These are phyloP conservation scores for Geotrichum restrictum DNA, from an alignment of 1,139 yeast genomes.

Conservation along the genomic window DNA sequence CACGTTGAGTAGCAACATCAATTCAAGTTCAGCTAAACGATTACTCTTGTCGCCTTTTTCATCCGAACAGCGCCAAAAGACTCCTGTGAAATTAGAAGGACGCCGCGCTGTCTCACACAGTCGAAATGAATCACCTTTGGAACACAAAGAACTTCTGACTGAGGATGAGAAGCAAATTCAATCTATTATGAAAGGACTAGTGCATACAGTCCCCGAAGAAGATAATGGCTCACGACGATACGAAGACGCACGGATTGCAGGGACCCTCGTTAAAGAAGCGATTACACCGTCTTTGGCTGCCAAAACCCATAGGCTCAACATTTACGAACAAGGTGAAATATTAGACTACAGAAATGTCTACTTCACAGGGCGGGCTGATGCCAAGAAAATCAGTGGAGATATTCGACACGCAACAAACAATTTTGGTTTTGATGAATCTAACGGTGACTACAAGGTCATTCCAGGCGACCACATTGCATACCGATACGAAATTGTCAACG, in stretches of 20 bases:
- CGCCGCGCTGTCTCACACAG: not conserved
- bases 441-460: slow-evolving; percentile 57
- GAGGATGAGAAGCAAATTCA: slow-evolving; percentile 23
- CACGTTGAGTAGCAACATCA: slow-evolving; percentile 11
- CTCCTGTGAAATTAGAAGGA: not conserved
- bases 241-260: slow-evolving; percentile 16
- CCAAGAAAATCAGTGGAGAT: slow-evolving; percentile 40
- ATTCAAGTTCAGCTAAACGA: slow-evolving; percentile 13
- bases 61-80: slow-evolving; percentile 8
- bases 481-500: slow-evolving; percentile 57
- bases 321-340: slow-evolving; percentile 54
- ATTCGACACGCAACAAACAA: slow-evolving; percentile 43
- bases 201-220: slow-evolving; percentile 24
- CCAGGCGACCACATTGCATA: slow-evolving; percentile 72
- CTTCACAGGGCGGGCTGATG: slow-evolving; percentile 41
- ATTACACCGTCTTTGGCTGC: slow-evolving; percentile 33
- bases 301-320: slow-evolving; percentile 33
- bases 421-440: slow-evolving; percentile 70
- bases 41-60: slow-evolving; percentile 16
- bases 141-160: not conserved
- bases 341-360: slow-evolving; percentile 42
- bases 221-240: slow-evolving; percentile 10
- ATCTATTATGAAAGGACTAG: slow-evolving; percentile 26
- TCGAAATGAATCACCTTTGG: not conserved
- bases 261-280: slow-evolving; percentile 20